phyloP scores from a whole-genome alignment of 2,329 filamentous ascomycete species.

The Neopestalotiopsis sp. region DNA sequence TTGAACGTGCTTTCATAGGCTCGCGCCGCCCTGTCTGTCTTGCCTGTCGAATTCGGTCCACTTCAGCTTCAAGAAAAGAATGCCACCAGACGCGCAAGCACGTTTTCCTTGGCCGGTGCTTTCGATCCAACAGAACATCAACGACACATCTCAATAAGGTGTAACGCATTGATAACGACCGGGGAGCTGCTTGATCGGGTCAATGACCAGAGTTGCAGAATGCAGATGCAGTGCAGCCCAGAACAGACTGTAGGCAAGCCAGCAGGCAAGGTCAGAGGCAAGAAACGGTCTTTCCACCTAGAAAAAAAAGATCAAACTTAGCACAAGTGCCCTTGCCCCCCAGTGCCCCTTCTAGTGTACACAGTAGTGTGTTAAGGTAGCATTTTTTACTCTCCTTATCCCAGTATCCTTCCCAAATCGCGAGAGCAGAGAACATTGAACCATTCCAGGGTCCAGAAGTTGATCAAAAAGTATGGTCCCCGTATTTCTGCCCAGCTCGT shows the following conservation, averaged over 20 bases:
- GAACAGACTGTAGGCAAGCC: not conserved
- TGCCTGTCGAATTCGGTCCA: not conserved
- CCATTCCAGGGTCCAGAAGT: not conserved
- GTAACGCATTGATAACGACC: constrained; percentile 21
- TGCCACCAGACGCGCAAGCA: not conserved
- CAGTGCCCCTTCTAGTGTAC: no score
- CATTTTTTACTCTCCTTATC: not conserved
- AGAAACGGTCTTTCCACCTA: constrained; percentile 6
- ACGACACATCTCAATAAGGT: constrained; percentile 16
- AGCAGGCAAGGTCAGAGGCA: constrained; percentile 1
- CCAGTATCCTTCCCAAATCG: not conserved
- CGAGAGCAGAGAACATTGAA: not conserved
- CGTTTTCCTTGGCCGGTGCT: not conserved
- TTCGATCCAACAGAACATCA: not conserved
- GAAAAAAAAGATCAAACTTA: no score
- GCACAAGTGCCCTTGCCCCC: no score
- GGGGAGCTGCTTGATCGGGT: constrained; percentile 20
- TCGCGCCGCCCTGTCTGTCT: not conserved
- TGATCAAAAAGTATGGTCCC: not conserved
- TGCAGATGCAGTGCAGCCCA: not conserved
- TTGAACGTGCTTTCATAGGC: constrained; percentile 13
- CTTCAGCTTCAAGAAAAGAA: not conserved
- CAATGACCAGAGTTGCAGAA: constrained; percentile 16
- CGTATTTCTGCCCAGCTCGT: not conserved
- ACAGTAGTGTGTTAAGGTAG: not conserved